Conservation (phyloP, 2,329 filamentous ascomycete genomes). For the Stagonosporopsis rhizophila region DNA sequence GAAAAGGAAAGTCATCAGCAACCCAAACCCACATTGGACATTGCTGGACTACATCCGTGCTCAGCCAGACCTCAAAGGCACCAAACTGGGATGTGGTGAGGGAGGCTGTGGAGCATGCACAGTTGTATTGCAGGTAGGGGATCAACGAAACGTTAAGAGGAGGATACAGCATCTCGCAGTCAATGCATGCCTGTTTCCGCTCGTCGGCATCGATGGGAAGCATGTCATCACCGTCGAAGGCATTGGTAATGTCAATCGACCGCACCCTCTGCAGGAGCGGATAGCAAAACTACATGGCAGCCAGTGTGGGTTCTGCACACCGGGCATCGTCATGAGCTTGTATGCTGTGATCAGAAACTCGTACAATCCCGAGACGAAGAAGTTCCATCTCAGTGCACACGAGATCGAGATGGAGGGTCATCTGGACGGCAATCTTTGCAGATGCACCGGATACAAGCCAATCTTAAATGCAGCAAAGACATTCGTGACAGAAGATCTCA, state of each 20-base stretch:
- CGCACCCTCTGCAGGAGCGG: constrained; percentile 87
- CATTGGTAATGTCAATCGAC: constrained; percentile 82
- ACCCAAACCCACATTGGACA: constrained; percentile 88
- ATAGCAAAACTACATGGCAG: constrained; percentile 90
- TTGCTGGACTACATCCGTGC: constrained; percentile 88
- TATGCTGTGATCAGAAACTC: constrained; percentile 86
- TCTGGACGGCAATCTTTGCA: constrained; percentile 91
- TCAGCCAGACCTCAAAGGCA: constrained; percentile 85
- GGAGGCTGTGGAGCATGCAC: constrained; percentile 96
- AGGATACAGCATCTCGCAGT: constrained; percentile 93
- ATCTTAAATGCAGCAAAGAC: constrained; percentile 93
- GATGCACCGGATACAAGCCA: constrained; percentile 91
- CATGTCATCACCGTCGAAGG: constrained; percentile 97
- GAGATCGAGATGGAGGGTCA: constrained; percentile 54
- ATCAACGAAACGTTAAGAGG: constrained; percentile 77
- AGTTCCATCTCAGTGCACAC: constrained; percentile 43
- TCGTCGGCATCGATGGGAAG: constrained; percentile 92
- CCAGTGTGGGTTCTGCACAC: constrained; percentile 94
- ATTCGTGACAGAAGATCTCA: constrained; percentile 67
- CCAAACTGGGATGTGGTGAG: constrained; percentile 94
- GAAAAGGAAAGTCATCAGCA: constrained; percentile 80
- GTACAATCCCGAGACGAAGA: constrained; percentile 44
- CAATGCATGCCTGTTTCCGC: constrained; percentile 89
- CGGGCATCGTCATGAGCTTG: constrained; percentile 90
- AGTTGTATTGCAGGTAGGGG: constrained; percentile 62